Evolutionary conservation across 73 alveolate species (phyloP).

Genomic region (Tetrahymena elliotti): DNA sequence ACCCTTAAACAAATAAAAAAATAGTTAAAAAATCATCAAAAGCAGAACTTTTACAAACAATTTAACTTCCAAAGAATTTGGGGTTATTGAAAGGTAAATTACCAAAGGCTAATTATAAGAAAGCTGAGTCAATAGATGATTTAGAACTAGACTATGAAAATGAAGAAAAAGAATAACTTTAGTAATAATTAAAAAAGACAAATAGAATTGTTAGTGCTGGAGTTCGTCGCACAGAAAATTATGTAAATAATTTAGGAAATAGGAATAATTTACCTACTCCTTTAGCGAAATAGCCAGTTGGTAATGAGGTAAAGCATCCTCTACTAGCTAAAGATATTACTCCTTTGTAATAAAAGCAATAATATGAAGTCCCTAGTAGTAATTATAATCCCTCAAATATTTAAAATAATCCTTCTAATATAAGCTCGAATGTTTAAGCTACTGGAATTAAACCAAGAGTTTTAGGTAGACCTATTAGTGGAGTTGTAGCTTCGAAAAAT

Average conservation of each 20-base stretch:
- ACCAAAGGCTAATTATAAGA: constrained; percentile 22
- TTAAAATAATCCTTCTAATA: not conserved
- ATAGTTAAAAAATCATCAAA: not conserved
- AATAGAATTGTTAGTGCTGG: not conserved
- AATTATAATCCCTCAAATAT: not conserved
- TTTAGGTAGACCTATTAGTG: not conserved
- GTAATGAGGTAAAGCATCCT: not conserved
- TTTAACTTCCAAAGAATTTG: constrained; percentile 20
- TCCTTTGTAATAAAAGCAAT: not conserved
- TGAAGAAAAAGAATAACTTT: not conserved
- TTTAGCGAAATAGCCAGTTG: not conserved
- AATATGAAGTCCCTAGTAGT: not conserved
- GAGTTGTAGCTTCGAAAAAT: not conserved
- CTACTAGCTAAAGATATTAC: not conserved
- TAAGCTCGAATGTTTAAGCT: not conserved
- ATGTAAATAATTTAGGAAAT: not conserved
- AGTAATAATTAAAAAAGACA: not conserved
- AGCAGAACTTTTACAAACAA: constrained; percentile 3
- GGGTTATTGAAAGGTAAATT: constrained; percentile 5
- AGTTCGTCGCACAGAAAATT: not conserved
- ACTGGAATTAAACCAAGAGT: not conserved
- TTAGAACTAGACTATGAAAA: not conserved
- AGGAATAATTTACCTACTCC: not conserved
- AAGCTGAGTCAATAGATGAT: not conserved
- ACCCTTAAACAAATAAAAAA: not conserved